Conservation (phyloP, 2,329 filamentous ascomycete genomes). For the Huntiella savannae region DNA sequence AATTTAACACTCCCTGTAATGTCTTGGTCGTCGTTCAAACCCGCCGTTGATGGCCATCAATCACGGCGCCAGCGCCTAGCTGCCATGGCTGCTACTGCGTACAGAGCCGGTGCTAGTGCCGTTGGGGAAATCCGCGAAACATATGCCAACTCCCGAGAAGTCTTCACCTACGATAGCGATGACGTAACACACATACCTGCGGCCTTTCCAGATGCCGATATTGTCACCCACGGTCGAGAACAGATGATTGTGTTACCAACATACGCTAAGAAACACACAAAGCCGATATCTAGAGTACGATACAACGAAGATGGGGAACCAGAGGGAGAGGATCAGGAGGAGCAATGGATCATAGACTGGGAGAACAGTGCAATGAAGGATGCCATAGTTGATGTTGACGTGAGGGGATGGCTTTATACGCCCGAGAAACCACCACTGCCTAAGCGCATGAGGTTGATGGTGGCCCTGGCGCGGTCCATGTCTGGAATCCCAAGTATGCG, state of each 20-base stretch:
- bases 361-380: slow-evolving; percentile 62
- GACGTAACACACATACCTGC: slow-evolving; percentile 38
- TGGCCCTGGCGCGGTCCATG: slow-evolving; percentile 70
- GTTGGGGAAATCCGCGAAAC: slow-evolving; percentile 41
- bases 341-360: slow-evolving; percentile 66
- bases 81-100: slow-evolving; percentile 37
- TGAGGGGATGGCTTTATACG: slow-evolving; percentile 85
- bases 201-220: slow-evolving; percentile 68
- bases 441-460: slow-evolving; percentile 66
- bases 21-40: too few species aligned
- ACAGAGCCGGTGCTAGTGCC: slow-evolving; percentile 35
- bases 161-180: slow-evolving; percentile 15
- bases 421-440: slow-evolving; percentile 72
- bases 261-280: slow-evolving; percentile 55
- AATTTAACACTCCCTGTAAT: too few species aligned
- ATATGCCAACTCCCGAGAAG: slow-evolving; percentile 33
- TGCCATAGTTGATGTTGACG: slow-evolving; percentile 81
- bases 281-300: background rate
- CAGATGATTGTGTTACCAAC: slow-evolving; percentile 93
- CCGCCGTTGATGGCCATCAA: too few species aligned
- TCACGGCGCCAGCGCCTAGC: slow-evolving; percentile 62
- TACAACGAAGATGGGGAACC: slow-evolving; percentile 15
- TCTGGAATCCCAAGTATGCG: slow-evolving; percentile 65
- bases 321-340: slow-evolving; percentile 20
- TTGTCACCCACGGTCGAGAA: slow-evolving; percentile 61